A percentile compares a stretch with the other conserved stretches of the same genome.
Evolutionary conservation across 129 eudicot species (phyloP).

Genomic region (Gnaphalium uliginosum): DNA sequence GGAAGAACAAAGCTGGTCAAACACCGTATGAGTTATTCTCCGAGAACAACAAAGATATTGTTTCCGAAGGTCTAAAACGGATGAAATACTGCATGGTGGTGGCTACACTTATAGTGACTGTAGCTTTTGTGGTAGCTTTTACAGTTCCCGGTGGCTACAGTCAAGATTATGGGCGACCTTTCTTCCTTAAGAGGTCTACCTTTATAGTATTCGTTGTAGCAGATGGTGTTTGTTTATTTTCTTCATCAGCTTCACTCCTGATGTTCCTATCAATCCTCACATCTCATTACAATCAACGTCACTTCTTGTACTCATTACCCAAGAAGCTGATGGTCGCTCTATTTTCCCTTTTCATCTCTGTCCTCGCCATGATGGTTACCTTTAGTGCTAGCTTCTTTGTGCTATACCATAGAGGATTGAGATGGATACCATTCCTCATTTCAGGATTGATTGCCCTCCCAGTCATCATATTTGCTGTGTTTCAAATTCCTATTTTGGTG

Average conservation of each 20-base stretch:
- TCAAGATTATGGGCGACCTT: neutral
- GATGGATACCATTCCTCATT: neutral
- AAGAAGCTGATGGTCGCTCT: neutral
- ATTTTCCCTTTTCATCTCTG: neutral
- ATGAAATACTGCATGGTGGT: neutral
- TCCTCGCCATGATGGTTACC: conserved; percentile 10
- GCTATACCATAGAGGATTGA: conserved; percentile 5
- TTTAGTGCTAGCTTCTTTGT: conserved; percentile 26
- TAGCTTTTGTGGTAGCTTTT: neutral
- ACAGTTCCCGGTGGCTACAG: neutral
- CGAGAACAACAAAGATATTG: neutral
- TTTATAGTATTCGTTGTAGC: neutral
- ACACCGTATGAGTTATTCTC: neutral
- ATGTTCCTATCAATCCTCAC: neutral
- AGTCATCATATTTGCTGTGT: neutral
- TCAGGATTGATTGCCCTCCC: neutral
- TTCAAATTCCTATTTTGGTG: neutral
- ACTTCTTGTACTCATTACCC: neutral
- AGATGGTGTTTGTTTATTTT: neutral
- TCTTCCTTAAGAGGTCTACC: neutral
- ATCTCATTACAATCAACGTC: neutral
- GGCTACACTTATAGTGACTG: neutral
- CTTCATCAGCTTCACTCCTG: neutral
- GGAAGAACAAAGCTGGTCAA: neutral
- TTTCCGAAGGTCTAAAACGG: neutral